Base-by-base conservation (phyloP, 1,284 basidiomycete species). In the Trichosporon sp. region DNA sequence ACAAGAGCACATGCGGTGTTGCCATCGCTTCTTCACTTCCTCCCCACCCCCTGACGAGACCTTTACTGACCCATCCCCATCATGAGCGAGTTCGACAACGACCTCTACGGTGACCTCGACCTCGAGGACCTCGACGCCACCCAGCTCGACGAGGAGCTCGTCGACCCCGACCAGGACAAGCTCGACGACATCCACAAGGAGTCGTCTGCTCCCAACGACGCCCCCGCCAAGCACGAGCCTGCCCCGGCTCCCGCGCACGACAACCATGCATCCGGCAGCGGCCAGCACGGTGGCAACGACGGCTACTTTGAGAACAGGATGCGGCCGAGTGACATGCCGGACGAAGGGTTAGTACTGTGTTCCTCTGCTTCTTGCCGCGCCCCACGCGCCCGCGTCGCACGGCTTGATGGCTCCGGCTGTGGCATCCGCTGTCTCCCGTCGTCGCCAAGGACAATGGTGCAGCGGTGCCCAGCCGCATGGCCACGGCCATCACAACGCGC, bases 271-370 rank as follows among this genome's bases (percentile, higher is more conserved):
- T 35, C 66, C 3, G 19, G 37, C 65, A 66, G 65, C 43, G 16
- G 43, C 19, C 21, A 37, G 19, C 54, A 59, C 12, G 67, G 21
- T 5, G 59, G 40, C 59, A 63, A 35, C 70, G 26, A 31, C 48
- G 43, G 61, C 38, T 54, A 14, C 51, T 59, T 56, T 26, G 66
- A 76, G 76, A 69, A 76, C 68, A 65, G 81, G 71, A 87, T 95
- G 32, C 88, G 92, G 69, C 94, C 94, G 12, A 93, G 92, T 67
- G 95, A 98, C 84, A 96, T 96, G 94, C 95, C 95, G 84, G 96
- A 98, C 80, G 95, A 97, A 92, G 95, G 95, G 96, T 97, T 89
- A 94, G 95, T 88, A 70, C 37, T 67, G 65, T 69, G 66, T 66
- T 70, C 63, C 67, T 71, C 12, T 35, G 32, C 61, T 63, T 54